These are phyloP conservation scores for Blastocystis sp. DNA, from an alignment of 352 stramenopile genomes.

Conservation along the genomic window DNA sequence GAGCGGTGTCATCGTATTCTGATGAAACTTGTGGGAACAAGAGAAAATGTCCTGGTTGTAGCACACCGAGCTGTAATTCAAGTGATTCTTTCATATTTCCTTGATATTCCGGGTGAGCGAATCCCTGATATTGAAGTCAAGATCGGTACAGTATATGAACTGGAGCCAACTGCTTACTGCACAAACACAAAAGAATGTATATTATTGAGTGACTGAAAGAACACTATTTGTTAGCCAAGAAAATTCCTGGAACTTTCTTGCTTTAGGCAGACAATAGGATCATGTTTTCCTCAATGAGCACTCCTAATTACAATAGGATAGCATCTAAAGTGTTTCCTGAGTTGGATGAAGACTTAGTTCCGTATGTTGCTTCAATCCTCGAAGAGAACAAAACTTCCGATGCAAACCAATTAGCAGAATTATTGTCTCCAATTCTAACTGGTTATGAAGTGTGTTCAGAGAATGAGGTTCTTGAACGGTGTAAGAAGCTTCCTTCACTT, in stretches of 20 bases:
- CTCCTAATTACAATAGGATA: slow-evolving; percentile 15
- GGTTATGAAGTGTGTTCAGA: slow-evolving; percentile 40
- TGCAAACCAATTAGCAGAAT: slow-evolving; percentile 1
- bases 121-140: slow-evolving; percentile 57
- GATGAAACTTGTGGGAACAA: slow-evolving; percentile 80
- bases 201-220: not conserved
- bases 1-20: slow-evolving; percentile 84
- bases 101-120: slow-evolving; percentile 20
- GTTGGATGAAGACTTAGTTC: slow-evolving; percentile 39
- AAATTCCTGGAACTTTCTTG: slow-evolving; percentile 57
- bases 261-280: not conserved
- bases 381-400: slow-evolving; percentile 25
- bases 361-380: slow-evolving; percentile 49
- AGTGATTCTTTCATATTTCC: slow-evolving; percentile 67
- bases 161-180: slow-evolving; percentile 63
- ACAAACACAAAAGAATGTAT: slow-evolving; percentile 60
- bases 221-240: slow-evolving; percentile 24
- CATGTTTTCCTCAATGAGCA: not conserved
- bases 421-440: slow-evolving; percentile 48
- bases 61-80: slow-evolving; percentile 41
- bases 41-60: slow-evolving; percentile 74
- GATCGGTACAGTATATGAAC: slow-evolving; percentile 38
- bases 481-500: slow-evolving; percentile 7
- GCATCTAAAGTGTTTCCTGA: slow-evolving; percentile 34
- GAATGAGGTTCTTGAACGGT: slow-evolving; percentile 22